Base-by-base conservation (phyloP, 352 stramenopile genomes). In the Phytophthora hybrid region DNA sequence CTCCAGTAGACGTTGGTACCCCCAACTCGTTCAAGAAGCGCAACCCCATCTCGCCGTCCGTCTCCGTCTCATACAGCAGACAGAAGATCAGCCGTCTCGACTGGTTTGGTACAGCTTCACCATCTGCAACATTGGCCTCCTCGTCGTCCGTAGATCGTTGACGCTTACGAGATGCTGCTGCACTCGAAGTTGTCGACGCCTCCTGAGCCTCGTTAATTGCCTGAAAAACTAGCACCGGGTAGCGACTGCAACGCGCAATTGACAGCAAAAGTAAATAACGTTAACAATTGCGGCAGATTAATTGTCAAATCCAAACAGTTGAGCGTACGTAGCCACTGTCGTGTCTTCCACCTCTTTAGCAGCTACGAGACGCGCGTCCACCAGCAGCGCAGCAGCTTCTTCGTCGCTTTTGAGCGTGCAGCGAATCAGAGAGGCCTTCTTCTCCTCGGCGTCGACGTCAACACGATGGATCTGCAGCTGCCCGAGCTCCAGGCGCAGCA, bases 261-360 rank as follows among this genome's bases (percentile, higher is more conserved):
- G 41, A 21, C 16, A 49, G 13, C 3, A 5, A 4, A 13, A 47
- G 13, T n/a, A 8, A n/a, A 18, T 47, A 18, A n/a, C 6, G 34
- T 14, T n/a, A 47, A 16, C 1, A 47, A 19, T 44, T 44, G 34
- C 34, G 39, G 2, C 41, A 18, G 37, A 18, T 44, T 44, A 44
- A 5, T 18, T 9, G 37, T 44, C 10, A 16, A 54, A 55, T 39
- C 1, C 37, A 58, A 44, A 14, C n/a, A 55, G 21, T 73, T 54
- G 66, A 53, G 82, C 75, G 60, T 69, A 90, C 83, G 63, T 76
- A 54, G 77, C 81, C n/a, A 88, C 59, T 5, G 74, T 49, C 1
- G 60, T 47, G 54, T 86, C 71, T 63, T 82, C 71, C 51, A 88
- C 77, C 62, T 83, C 74, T 54, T 77, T 77, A 5, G 73, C 77